These are phyloP conservation scores for Xylaria hypoxylon DNA, from an alignment of 2,329 filamentous ascomycete species.

Conservation along the genomic window DNA sequence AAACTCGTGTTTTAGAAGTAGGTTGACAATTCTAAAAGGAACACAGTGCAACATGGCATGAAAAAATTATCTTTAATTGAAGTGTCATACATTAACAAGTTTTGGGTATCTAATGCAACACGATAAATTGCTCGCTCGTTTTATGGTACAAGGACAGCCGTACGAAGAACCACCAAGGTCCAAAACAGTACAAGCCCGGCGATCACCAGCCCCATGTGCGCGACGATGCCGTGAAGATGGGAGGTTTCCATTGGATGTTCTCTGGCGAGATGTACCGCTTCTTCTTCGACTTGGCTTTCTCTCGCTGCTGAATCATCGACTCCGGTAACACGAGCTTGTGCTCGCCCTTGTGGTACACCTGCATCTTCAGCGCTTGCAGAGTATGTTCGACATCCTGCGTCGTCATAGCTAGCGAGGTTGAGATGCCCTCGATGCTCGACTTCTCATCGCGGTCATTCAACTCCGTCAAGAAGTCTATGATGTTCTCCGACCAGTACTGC, in stretches of 20 bases:
- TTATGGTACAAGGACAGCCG: slow-evolving; percentile 21
- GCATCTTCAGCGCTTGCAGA: slow-evolving; percentile 91
- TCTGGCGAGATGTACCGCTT: slow-evolving; percentile 81
- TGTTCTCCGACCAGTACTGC: slow-evolving; percentile 97
- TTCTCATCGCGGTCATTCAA: slow-evolving; percentile 75
- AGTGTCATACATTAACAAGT: not conserved
- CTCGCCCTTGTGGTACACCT: slow-evolving; percentile 94
- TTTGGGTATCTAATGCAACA: slow-evolving; percentile 39
- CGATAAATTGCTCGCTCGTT: slow-evolving; percentile 17
- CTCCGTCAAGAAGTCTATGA: slow-evolving; percentile 86
- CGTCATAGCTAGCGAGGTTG: slow-evolving; percentile 88
- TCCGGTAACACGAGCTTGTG: slow-evolving; percentile 96
- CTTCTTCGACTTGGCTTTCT: slow-evolving; percentile 83
- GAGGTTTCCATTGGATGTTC: slow-evolving; percentile 92
- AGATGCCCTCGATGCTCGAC: slow-evolving; percentile 88
- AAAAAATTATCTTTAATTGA: not conserved
- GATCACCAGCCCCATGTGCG: slow-evolving; percentile 94
- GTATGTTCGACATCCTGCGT: slow-evolving; percentile 96
- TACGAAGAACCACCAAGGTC: not conserved
- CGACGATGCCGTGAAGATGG: slow-evolving; percentile 88
- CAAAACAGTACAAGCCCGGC: not conserved
- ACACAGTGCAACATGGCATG: not conserved
- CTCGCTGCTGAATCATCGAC: slow-evolving; percentile 80
- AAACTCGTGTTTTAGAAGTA: not conserved
- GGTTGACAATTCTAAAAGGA: no score